phyloP scores from a whole-genome alignment of 169 alveolate genomes.

The Plasmodium knowlesi region DNA sequence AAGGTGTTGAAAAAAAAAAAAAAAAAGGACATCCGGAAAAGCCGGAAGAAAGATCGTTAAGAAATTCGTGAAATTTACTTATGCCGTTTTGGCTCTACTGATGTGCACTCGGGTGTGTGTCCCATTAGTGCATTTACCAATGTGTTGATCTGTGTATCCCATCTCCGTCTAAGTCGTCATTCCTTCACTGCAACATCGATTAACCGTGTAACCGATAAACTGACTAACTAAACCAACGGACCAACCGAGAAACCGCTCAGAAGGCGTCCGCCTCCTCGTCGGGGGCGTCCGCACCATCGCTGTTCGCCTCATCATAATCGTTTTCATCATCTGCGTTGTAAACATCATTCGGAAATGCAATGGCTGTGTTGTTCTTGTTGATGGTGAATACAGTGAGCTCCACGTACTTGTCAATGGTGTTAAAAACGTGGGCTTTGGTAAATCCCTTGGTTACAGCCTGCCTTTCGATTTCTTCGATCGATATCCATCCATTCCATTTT shows the following conservation, averaged over 20 bases:
- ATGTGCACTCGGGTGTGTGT: neutral
- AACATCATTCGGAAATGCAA: slow-evolving; percentile 68
- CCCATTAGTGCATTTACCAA: neutral
- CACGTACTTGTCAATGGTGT: slow-evolving; percentile 83
- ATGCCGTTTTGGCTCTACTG: neutral
- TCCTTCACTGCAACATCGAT: neutral
- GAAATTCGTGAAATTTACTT: too few species aligned
- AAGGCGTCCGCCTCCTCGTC: slow-evolving; percentile 2
- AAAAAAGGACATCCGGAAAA: neutral
- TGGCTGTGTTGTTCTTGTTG: slow-evolving; percentile 60
- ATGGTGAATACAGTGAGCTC: slow-evolving; percentile 83
- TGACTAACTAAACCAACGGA: too few species aligned
- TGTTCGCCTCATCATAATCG: neutral
- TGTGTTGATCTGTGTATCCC: neutral
- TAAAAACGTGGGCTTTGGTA: slow-evolving; percentile 77
- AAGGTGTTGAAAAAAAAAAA: neutral
- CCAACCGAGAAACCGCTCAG: neutral
- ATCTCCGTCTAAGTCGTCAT: neutral
- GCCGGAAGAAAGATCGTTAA: neutral
- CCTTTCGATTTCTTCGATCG: slow-evolving; percentile 81
- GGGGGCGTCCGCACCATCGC: slow-evolving; percentile 14
- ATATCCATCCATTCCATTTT: slow-evolving; percentile 86
- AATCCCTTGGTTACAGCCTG: slow-evolving; percentile 81
- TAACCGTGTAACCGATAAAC: too few species aligned
- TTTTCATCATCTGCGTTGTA: slow-evolving; percentile 37